Percentiles rank a stretch among this genome's conserved stretches.
phyloP scores from a whole-genome alignment of 371 early-diverging fungal genomes.

The Mortierella sp. region DNA sequence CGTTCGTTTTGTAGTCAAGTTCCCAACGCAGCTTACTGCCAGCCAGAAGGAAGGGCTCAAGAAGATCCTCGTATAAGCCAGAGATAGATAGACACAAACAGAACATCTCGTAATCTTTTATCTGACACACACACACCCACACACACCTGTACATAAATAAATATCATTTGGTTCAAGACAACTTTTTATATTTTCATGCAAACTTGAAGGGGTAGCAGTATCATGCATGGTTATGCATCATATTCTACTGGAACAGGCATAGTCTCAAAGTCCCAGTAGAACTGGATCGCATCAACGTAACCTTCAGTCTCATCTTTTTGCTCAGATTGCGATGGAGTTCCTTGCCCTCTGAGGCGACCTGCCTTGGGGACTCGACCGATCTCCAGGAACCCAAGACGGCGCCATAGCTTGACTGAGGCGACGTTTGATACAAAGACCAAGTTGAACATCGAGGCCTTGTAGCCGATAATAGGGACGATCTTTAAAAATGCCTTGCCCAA shows the following conservation, averaged over 20 bases:
- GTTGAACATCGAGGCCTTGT: conserved; percentile 84
- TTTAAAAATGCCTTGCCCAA: conserved; percentile 77
- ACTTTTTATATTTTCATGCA: conserved; percentile 8
- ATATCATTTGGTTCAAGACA: not conserved
- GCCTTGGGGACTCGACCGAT: conserved; percentile 79
- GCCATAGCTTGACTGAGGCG: conserved; percentile 77
- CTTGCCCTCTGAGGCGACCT: conserved; percentile 62
- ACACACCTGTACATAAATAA: conserved; percentile 9
- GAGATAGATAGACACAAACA: not conserved
- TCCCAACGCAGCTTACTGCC: conserved; percentile 80
- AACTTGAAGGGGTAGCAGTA: not conserved
- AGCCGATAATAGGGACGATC: conserved; percentile 77
- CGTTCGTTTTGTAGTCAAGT: conserved; percentile 82
- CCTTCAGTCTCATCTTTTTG: conserved; percentile 45
- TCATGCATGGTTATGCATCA: conserved; percentile 14
- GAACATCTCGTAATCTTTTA: not conserved
- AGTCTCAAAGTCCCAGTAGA: conserved; percentile 77
- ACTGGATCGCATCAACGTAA: conserved; percentile 79
- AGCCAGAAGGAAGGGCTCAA: conserved; percentile 78
- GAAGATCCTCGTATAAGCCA: conserved; percentile 58
- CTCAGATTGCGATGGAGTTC: not conserved
- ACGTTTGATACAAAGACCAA: conserved; percentile 81
- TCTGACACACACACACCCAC: not conserved
- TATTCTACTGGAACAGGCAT: conserved; percentile 49
- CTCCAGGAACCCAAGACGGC: conserved; percentile 73